phyloP scores from a whole-genome alignment of 306 rosid species.

The Trifolium pratense region DNA sequence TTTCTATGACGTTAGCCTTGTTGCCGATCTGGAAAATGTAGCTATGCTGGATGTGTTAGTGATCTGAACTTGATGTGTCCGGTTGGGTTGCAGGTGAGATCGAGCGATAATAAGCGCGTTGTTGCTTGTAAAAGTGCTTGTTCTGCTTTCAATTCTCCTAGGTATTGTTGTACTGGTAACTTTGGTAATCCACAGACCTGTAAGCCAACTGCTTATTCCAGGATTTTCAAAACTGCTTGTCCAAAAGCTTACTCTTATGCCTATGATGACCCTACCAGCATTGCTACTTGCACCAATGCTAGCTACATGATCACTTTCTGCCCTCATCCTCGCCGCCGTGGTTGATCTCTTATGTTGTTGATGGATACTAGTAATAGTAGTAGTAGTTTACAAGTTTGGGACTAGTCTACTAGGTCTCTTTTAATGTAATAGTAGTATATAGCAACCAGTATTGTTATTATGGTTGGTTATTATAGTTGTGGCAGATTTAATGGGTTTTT shows the following conservation, averaged over 20 bases:
- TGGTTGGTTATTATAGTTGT: too few relatives aligned
- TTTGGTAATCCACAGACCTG: constrained; percentile 85
- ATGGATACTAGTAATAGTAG: too few relatives aligned
- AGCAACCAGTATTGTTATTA: too few relatives aligned
- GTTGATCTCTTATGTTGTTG: background rate
- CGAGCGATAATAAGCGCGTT: constrained; percentile 62
- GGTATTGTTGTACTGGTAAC: constrained; percentile 86
- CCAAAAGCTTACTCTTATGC: constrained; percentile 92
- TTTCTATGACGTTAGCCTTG: too few relatives aligned
- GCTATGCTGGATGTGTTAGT: constrained; percentile 86
- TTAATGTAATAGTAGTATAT: too few relatives aligned
- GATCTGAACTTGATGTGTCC: constrained; percentile 93
- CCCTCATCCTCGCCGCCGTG: constrained; percentile 60
- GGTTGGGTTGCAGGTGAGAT: constrained; percentile 79
- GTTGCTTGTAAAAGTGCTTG: constrained; percentile 92
- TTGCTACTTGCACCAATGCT: constrained; percentile 79
- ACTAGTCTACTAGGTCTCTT: too few relatives aligned
- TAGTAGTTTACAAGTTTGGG: too few relatives aligned
- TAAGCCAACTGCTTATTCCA: constrained; percentile 84
- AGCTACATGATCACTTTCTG: constrained; percentile 85
- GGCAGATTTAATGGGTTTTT: too few relatives aligned
- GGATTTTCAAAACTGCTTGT: constrained; percentile 86
- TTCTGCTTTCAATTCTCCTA: constrained; percentile 78
- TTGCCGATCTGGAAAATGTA: constrained; percentile 65
- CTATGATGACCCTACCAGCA: constrained; percentile 95